phyloP scores from a whole-genome alignment of 768 basidiomycete genomes.

The Phlebiopsis gigantea region DNA sequence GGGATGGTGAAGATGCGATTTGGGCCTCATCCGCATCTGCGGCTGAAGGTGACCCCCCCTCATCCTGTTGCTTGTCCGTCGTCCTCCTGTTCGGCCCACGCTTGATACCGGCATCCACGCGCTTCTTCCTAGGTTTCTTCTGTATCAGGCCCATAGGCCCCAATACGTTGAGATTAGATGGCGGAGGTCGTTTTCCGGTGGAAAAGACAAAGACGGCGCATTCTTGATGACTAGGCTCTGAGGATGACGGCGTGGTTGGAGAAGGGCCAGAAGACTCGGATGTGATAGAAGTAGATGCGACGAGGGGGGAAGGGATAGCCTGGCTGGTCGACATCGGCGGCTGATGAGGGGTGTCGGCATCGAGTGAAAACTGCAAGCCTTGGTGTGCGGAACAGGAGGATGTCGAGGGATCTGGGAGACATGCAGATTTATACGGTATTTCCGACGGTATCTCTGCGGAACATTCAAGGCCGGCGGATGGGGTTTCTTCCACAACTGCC shows the following conservation, averaged over 20 bases:
- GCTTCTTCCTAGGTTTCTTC: constrained; percentile 5
- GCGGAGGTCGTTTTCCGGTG: neutral
- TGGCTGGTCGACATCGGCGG: too few species aligned
- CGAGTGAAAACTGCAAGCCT: too few species aligned
- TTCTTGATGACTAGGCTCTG: neutral
- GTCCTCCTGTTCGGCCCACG: constrained; percentile 3
- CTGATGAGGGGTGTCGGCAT: too few species aligned
- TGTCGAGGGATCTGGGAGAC: too few species aligned
- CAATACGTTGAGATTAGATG: neutral
- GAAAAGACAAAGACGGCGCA: neutral
- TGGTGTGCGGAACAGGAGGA: too few species aligned
- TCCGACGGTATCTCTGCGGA: too few species aligned
- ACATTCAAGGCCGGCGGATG: too few species aligned
- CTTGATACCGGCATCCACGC: constrained; percentile 3
- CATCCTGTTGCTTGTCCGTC: neutral
- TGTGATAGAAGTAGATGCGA: neutral
- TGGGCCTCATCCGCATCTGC: neutral
- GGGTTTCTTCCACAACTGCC: too few species aligned
- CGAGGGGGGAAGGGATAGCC: neutral
- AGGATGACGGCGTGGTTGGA: neutral
- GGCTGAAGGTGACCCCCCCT: neutral
- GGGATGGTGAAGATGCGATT: too few species aligned
- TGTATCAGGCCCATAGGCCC: neutral
- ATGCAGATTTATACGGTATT: too few species aligned
- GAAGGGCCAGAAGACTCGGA: neutral